Conservation (phyloP, 2,329 filamentous ascomycete genomes). For the Fusarium nygamai region DNA sequence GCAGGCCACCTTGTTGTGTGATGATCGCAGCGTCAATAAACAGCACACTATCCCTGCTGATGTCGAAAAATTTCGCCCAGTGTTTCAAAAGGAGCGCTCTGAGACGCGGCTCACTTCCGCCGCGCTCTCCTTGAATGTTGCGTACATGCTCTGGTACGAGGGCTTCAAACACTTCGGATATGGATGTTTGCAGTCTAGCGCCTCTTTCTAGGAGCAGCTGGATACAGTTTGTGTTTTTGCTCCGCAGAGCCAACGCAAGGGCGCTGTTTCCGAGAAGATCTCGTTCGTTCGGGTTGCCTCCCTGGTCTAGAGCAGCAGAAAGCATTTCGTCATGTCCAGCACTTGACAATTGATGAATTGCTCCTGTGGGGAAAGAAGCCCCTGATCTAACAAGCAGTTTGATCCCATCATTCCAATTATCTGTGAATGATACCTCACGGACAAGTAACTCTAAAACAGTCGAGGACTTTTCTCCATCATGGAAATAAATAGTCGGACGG, state of each 20-base stretch:
- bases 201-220: neutral
- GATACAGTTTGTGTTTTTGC: fast-evolving
- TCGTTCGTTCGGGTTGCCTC: fast-evolving
- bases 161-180: fast-evolving
- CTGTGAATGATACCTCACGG: fast-evolving
- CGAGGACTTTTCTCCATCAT: fast-evolving
- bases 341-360: fast-evolving
- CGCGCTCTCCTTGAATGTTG: fast-evolving
- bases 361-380: fast-evolving
- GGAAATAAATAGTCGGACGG: no score
- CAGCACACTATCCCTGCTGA: fast-evolving
- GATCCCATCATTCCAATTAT: fast-evolving
- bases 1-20: fast-evolving
- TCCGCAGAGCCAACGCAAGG: fast-evolving
- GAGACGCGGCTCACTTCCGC: fast-evolving
- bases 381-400: fast-evolving
- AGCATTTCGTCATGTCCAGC: fast-evolving
- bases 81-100: neutral
- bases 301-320: fast-evolving
- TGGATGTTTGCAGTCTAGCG: fast-evolving
- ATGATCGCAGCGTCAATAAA: neutral
- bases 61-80: fast-evolving
- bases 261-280: fast-evolving
- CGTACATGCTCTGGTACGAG: fast-evolving
- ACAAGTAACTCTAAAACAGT: neutral